Base-by-base conservation (phyloP, 2,329 filamentous ascomycete genomes). In the Talaromyces piceae region DNA sequence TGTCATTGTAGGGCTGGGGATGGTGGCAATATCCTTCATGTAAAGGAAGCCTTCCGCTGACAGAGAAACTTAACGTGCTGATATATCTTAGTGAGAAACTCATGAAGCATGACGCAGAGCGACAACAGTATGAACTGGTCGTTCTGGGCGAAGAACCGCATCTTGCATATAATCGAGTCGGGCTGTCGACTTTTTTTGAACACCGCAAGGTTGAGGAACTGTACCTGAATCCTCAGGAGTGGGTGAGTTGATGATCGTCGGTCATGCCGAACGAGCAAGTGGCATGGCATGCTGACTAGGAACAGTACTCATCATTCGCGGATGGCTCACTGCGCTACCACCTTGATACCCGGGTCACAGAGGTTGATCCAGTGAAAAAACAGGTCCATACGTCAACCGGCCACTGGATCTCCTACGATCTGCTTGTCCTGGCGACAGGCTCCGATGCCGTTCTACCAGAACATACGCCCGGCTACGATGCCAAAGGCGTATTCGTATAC, bases 21-120 rank as follows among this genome's bases (percentile, higher is more conserved):
- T 96, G 91, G 90, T 95, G 41, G 88, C 86, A 33, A 86, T 93
- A 59, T 84, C 87, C 39, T 91, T 94, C 66, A 88, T 94, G 87
- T 91, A 72, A 77, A 85, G 76, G 28, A 7, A 22, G n/a, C n/a
- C n/a, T 18, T 16, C 13, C 41, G 18, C 16, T n/a, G 23, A 6
- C 4, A n/a, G 13, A 39, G 22, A 26, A 9, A n/a, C 22, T 22
- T 47, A 41, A 12, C 39, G 27, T 26, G 33, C 33, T 44, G n/a
- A 30, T 11, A 48, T 48, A 20, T 9, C 59, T 57, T 59, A 94
- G 89, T 61, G 90, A 95, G 69, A 95, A 95, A 69, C 70, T 95
- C 8, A 77, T 95, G 62, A 95, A 95, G 61, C 81, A 90, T 48
- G 90, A 95, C 65, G 80, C 83, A 1, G 83, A 86, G 61, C 71